Conservation (phyloP, 2,329 filamentous ascomycete genomes). For the Xylaria sp. region DNA sequence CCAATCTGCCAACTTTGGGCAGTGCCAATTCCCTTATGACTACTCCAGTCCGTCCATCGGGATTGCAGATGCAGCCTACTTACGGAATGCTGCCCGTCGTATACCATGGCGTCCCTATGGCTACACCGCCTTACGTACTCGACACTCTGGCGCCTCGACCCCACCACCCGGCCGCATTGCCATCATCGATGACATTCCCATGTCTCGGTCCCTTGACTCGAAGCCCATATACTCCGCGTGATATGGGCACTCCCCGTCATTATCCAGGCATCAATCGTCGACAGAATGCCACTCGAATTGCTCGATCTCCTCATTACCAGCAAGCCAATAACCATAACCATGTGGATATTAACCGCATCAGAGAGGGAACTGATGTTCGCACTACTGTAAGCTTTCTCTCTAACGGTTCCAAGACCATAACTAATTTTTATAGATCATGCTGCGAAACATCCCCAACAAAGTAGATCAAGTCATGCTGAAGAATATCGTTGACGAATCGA, state of each 20-base stretch:
- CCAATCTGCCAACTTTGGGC: conserved; percentile 19
- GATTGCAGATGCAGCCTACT: conserved; percentile 30
- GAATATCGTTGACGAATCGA: conserved; percentile 70
- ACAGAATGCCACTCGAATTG: conserved; percentile 44
- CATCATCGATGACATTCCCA: conserved; percentile 28
- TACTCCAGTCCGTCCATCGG: conserved; percentile 23
- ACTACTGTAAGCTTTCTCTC: conserved; percentile 57
- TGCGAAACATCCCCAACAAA: conserved; percentile 91
- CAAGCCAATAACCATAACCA: conserved; percentile 53
- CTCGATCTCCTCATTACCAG: conserved; percentile 43
- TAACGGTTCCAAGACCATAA: neutral
- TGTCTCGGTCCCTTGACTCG: conserved; percentile 26
- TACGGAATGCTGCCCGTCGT: conserved; percentile 36
- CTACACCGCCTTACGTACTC: conserved; percentile 31
- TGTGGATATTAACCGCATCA: conserved; percentile 56
- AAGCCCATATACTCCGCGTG: conserved; percentile 26
- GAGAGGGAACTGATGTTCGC: conserved; percentile 64
- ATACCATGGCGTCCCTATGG: conserved; percentile 32
- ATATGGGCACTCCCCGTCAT: conserved; percentile 38
- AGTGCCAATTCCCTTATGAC: conserved; percentile 24
- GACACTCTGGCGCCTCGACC: conserved; percentile 32
- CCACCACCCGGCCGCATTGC: conserved; percentile 21
- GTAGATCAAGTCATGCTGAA: conserved; percentile 75
- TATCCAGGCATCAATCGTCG: conserved; percentile 39
- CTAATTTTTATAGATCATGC: conserved; percentile 63